Evolutionary conservation across 1,284 basidiomycete species (phyloP).

Genomic region (Rhodotorula sp.): DNA sequence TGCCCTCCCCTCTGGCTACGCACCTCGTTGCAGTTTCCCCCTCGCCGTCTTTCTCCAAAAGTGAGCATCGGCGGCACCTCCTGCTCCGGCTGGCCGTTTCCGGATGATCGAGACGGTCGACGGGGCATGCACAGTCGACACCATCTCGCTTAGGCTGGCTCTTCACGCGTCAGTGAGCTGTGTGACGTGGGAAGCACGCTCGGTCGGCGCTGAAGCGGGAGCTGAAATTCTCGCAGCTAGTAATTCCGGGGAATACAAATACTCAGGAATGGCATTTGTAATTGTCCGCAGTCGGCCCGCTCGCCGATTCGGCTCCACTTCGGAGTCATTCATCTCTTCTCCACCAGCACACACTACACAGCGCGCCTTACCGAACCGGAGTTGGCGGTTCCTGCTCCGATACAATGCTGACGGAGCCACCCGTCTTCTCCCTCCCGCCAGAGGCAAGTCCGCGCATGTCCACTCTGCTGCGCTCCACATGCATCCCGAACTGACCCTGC

Average conservation of each 20-base stretch:
- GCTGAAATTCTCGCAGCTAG: too few species aligned
- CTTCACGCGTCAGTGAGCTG: too few species aligned
- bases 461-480: not conserved
- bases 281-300: too few species aligned
- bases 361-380: too few species aligned
- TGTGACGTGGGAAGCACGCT: too few species aligned
- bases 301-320: too few species aligned
- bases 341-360: too few species aligned
- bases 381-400: too few species aligned
- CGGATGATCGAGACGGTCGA: constrained; percentile 20
- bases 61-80: constrained; percentile 6
- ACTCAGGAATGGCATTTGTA: too few species aligned
- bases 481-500: not conserved
- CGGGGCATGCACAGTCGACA: not conserved
- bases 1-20: constrained; percentile 26
- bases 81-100: constrained; percentile 20
- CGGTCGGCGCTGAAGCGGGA: too few species aligned
- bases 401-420: not conserved
- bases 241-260: too few species aligned
- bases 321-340: too few species aligned
- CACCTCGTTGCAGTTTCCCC: constrained; percentile 91
- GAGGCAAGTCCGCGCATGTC: not conserved
- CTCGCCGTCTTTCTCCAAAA: constrained; percentile 70
- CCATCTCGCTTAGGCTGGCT: not conserved
- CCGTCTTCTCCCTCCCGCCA: not conserved